A percentile compares a stretch with the other conserved stretches of the same genome.
Evolutionary conservation across 345 rosid species (phyloP).

Genomic region (Geranium brycei): DNA sequence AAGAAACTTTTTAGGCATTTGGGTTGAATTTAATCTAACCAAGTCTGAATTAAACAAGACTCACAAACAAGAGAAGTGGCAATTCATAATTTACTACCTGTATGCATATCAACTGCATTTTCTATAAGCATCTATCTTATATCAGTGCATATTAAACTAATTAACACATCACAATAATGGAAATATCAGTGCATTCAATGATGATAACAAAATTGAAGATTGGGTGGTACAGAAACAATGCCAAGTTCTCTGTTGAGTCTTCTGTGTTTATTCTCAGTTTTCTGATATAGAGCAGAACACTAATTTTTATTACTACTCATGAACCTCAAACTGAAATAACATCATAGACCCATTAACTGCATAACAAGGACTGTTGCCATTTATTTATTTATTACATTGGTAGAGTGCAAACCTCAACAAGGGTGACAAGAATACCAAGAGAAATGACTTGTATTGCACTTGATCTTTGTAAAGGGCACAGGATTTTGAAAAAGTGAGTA

Average conservation of each 20-base stretch:
- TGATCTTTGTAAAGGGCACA: no score
- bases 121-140: not conserved
- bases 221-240: not conserved
- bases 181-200: not conserved
- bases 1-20: no score
- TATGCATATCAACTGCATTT: not conserved
- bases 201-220: not conserved
- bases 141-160: not conserved
- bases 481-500: no score
- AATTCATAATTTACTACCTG: not conserved
- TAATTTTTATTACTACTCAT: not conserved
- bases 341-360: not conserved
- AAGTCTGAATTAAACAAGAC: no score
- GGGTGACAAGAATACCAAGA: not conserved
- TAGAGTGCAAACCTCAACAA: no score
- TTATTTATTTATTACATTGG: not conserved
- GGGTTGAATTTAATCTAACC: no score
- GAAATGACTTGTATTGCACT: not conserved
- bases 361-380: no score
- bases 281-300: not conserved
- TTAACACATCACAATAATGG: not conserved
- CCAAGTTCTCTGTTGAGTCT: not conserved
- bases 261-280: not conserved
- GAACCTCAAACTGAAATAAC: not conserved
- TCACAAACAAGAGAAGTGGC: not conserved